phyloP scores from a whole-genome alignment of 805 yeast species.

The Wickerhamomyces pijperi region DNA sequence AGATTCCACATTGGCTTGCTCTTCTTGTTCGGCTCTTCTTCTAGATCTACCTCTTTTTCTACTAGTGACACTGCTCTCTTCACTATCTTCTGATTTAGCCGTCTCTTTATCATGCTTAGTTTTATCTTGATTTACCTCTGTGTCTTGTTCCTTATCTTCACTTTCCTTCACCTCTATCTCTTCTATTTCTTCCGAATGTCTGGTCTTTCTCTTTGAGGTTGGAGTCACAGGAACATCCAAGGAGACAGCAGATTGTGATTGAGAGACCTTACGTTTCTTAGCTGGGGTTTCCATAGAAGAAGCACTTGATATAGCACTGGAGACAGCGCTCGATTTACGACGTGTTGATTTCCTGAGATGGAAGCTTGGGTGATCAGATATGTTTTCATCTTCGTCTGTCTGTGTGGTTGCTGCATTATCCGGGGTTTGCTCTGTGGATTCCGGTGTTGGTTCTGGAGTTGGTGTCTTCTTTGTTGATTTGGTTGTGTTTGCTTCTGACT shows the following conservation, averaged over 20 bases:
- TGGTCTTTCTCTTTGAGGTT: slow-evolving; percentile 1
- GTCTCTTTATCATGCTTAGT: background rate
- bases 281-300: background rate
- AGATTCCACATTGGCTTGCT: background rate
- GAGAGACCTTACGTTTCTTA: background rate
- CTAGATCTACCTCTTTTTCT: background rate
- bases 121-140: background rate
- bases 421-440: no score
- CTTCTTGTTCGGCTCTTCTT: no score
- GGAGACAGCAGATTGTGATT: no score
- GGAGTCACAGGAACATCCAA: no score
- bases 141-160: background rate
- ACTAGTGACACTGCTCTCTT: background rate
- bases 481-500: no score
- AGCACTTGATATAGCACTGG: no score
- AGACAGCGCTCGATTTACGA: background rate
- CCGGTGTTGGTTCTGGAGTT: no score
- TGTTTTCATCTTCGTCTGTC: no score
- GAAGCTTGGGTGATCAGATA: background rate
- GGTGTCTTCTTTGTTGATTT: no score
- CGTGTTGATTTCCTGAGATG: background rate
- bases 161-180: background rate
- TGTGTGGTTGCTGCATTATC: no score
- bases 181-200: slow-evolving; percentile 5
- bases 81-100: slow-evolving; percentile 1